phyloP scores from a whole-genome alignment of 768 basidiomycete genomes.

The Gloeopeniophorella convolvens region DNA sequence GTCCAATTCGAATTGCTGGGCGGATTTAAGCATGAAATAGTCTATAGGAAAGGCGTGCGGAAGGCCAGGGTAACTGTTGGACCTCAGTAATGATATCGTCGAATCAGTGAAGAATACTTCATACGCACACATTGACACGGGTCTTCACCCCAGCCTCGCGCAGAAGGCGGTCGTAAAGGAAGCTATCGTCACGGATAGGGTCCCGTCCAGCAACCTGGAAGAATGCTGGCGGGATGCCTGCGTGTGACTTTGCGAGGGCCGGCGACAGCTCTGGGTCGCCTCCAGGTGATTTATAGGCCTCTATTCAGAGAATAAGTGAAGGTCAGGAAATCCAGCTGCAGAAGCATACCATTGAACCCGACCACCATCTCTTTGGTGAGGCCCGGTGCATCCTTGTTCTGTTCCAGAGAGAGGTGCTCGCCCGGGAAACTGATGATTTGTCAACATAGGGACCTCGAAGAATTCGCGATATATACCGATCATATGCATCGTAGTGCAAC shows the following conservation, averaged over 20 bases:
- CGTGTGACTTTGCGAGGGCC: constrained; percentile 1
- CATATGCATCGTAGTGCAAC: constrained; percentile 20
- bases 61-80: constrained; percentile 1
- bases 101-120: no score
- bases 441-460: neutral
- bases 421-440: neutral
- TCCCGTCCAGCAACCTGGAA: neutral
- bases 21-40: neutral
- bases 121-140: neutral
- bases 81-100: no score
- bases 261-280: constrained; percentile 4
- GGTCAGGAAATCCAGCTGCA: neutral
- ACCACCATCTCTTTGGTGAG: neutral
- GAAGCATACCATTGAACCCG: neutral
- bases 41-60: neutral
- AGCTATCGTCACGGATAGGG: constrained; percentile 3
- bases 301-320: neutral
- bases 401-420: constrained; percentile 4
- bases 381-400: neutral
- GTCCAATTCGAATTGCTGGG: neutral
- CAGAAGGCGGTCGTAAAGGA: constrained; percentile 10
- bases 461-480: constrained; percentile 6
- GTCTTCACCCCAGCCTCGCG: neutral
- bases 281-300: neutral
- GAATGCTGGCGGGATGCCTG: neutral